Evolutionary conservation across 805 yeast genomes (phyloP), one percentile per base, ranked within the genome.

Genomic region (Allodekkera sacchari): DNA sequence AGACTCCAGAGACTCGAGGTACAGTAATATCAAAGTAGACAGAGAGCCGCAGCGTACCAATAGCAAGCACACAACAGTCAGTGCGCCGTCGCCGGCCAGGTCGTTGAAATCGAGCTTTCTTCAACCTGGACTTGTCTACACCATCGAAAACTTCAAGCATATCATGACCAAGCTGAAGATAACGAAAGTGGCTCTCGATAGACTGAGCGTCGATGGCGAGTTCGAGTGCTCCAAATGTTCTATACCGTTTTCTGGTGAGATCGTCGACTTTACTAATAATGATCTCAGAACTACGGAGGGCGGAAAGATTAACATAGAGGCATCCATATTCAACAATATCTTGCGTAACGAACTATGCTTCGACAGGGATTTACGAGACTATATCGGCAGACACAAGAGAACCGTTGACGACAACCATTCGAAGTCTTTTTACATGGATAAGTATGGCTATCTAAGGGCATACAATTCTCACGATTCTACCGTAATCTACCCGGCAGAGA

Each of bases 371-470:
- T 37, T 55, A 21, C 31, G 41, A 13, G 35, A 35, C n/a, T 42
- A 35, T 34, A 38, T 52, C 23, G 59, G 57, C 11, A 35, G 49
- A 15, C 48, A 41, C 28, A 37, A 37, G 7, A 39, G 41, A 12
- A 25, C 30, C 11, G 34, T 33, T 18, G 15, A 18, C 6, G 37
- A 27, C 14, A 38, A 36, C 19, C 27, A 38, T 28, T 49, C 50
- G 52, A 51, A 51, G 29, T 57, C 58, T 0, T 53, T 50, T 26
- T 47, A 39, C 15, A 32, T 55, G 34, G 47, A 54, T 20, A 46
- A 44, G 29, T 39, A 41, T 28, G 60, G 60, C 6, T 53, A 54
- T 36, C 20, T 43, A n/a, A 34, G 39, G 28, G 9, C 12, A 23
- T 2, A 23, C 25, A 9, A 30, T 30, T 12, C 22, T 38, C 11